Base-by-base conservation (phyloP, 768 basidiomycete genomes). In the Suillus decipiens region DNA sequence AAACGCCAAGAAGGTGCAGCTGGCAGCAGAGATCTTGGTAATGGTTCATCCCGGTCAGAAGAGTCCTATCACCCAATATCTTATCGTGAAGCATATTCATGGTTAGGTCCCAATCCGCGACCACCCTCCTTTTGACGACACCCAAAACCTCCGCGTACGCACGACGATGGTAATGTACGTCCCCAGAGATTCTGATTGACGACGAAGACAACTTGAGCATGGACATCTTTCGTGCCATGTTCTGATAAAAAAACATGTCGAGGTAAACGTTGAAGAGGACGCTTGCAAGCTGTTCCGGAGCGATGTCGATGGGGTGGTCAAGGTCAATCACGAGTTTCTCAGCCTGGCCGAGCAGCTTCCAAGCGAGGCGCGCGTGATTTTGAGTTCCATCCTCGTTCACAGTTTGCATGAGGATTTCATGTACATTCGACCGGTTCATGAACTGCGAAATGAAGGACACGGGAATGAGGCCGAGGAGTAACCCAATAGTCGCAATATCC, bases 1-100 rank as follows among this genome's bases (percentile, higher is more conserved):
- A 68, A 0, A 85, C 65, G 11, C 76, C 77, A 34, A 78, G 71
- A 15, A 78, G 73, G 63, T 84, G 76, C 10, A 84, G 70, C 17
- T 82, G 78, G 17, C 75, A 68, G 58, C 76, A 81, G 55, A 86
- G 70, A 47, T 86, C 85, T 62, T 85, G 83, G 63, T 78, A 77
- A 62, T 77, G 72, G 48, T 74, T 70, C n/a, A 67, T 71, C 34
- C 65, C 75, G 58, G 76, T 37, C 37, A 69, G 34, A 22, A 74
- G 59, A 45, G 43, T 68, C 0, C 17, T 59, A 48, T 74, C 69
- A 8, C 4, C 34, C 37, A 28, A 0, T 2, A 72, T 60, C 15
- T 58, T 8, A 2, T 66, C 22, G 76, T 63, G 62, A 79, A 77
- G 45, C 59, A 63, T 57, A 11, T 68, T 65, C 76, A 89, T 79